Evolutionary conservation across 2,329 filamentous ascomycete genomes (phyloP).

Genomic region (Cytospora piceae): DNA sequence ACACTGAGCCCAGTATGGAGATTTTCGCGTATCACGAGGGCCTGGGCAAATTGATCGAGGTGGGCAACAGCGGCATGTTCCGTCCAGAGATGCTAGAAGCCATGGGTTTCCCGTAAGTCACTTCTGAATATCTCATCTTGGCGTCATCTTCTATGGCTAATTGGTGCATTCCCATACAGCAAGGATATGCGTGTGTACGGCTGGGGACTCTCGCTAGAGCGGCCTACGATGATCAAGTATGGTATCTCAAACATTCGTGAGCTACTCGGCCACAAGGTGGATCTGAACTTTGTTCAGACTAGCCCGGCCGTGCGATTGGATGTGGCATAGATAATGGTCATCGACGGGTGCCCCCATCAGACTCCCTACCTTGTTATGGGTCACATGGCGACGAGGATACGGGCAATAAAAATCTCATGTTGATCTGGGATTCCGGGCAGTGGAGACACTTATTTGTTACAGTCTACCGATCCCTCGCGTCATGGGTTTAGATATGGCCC

Average conservation of each 20-base stretch:
- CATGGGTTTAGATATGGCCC: neutral
- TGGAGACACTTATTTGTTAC: neutral
- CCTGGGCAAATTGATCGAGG: constrained; percentile 89
- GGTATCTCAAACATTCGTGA: constrained; percentile 89
- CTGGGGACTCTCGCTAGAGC: constrained; percentile 87
- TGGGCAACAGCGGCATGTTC: constrained; percentile 99
- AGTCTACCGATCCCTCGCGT: neutral
- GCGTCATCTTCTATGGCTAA: constrained; percentile 8
- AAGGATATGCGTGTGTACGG: constrained; percentile 93
- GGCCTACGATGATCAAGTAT: constrained; percentile 98
- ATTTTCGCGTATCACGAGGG: constrained; percentile 96
- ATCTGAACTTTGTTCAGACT: constrained; percentile 87
- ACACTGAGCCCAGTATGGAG: constrained; percentile 97
- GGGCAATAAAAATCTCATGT: neutral
- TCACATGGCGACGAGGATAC: neutral
- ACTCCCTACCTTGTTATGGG: neutral
- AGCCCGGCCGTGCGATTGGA: constrained; percentile 66
- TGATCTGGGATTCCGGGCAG: neutral
- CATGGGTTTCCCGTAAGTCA: constrained; percentile 74
- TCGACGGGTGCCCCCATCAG: neutral
- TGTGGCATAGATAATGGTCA: neutral
- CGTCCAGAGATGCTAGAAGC: constrained; percentile 94
- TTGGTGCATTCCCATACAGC: neutral
- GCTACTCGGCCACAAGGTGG: constrained; percentile 91
- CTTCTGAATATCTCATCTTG: neutral